A percentile compares a stretch with the other conserved stretches of the same genome.
Evolutionary conservation across 345 rosid genomes (phyloP).

Genomic region (Corchorus olitorius): DNA sequence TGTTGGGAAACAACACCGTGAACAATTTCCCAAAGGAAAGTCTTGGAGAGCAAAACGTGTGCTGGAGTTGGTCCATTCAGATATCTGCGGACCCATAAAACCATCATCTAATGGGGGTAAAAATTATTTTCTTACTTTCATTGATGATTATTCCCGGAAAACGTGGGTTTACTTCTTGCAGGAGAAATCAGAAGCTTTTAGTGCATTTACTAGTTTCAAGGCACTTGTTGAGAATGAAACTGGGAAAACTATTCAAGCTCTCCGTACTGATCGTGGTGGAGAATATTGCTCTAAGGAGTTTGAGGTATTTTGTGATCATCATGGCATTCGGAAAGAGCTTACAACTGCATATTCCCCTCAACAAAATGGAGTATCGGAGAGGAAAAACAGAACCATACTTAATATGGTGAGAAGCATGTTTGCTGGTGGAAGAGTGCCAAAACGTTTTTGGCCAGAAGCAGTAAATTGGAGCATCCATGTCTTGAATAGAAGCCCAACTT

Average conservation of each 20-base stretch:
- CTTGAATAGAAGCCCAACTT: background rate
- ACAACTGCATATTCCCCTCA: background rate
- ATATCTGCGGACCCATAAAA: slow-evolving; percentile 1
- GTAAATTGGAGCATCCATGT: slow-evolving; percentile 1
- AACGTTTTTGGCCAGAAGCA: background rate
- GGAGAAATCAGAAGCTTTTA: no score
- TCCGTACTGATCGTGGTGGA: no score
- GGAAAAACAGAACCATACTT: background rate
- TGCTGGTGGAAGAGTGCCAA: background rate
- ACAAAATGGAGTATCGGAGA: background rate
- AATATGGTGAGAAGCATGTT: background rate
- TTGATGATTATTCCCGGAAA: no score
- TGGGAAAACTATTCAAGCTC: no score
- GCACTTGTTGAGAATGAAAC: no score
- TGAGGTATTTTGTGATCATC: no score
- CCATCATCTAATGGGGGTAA: slow-evolving; percentile 4
- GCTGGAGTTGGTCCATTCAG: background rate
- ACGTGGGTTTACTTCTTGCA: no score
- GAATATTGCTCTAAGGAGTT: no score
- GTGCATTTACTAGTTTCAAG: no score
- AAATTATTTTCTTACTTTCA: no score
- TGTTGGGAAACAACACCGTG: no score
- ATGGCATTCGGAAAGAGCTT: background rate
- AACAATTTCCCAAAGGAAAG: background rate
- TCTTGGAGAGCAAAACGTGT: background rate